Evolutionary conservation across 1,139 yeast genomes (phyloP), one percentile per base, ranked within the genome.

Genomic region (Blastobotrys raffinosifermentans): DNA sequence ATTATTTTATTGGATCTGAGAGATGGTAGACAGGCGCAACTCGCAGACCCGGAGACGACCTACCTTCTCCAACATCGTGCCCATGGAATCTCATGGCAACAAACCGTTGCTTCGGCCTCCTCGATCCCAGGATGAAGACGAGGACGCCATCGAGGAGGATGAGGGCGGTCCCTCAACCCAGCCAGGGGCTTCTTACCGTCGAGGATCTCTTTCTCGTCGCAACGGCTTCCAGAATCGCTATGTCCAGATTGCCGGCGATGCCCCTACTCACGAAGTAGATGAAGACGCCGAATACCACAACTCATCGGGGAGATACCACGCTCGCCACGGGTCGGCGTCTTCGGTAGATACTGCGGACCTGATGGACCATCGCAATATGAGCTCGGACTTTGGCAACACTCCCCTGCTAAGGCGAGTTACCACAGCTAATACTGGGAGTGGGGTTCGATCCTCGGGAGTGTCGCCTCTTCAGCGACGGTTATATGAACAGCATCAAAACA

Each of bases 71-170:
- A 47, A 46, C 36, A 43, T 48, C 14, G 46, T 44, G 4, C 40
- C 46, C 9, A 31, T 50, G n/a, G 51, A 46, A 33, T 39, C 53
- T 9, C 54, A 50, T 30, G 54, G 54, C 15, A 25, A 6, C 14
- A n/a, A n/a, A 3, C 13, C 36, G 10, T 30, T 38, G 9, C 29
- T 38, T 8, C 35, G 19, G 19, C 31, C 26, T 17, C 30, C 19
- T 21, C n/a, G n/a, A n/a, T n/a, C n/a, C n/a, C n/a, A n/a, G n/a
- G n/a, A n/a, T n/a, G 32, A 18, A 18, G 31, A 22, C 14, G 35
- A 27, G 30, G 33, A 27, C 19, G 19, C 11, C 11, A 14, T 14
- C 31, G 31, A 6, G 17, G 8, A 10, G n/a, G n/a, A n/a, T n/a
- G n/a, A n/a, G n/a, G n/a, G n/a, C n/a, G n/a, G n/a, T n/a, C n/a